These are phyloP conservation scores for Erucastrum elatum DNA, from an alignment of 345 rosid species.

Conservation along the genomic window DNA sequence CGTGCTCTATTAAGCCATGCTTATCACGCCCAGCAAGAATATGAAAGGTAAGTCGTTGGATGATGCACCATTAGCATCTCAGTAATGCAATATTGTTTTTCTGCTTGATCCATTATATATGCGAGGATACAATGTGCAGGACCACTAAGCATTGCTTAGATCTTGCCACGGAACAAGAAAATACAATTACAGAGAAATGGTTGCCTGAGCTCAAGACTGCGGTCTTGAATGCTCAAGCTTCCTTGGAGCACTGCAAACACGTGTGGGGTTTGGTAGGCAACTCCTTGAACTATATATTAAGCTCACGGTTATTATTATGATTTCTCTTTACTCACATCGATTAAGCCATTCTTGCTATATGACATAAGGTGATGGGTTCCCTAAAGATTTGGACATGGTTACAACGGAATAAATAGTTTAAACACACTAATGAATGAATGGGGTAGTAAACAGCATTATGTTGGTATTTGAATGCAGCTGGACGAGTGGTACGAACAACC, in stretches of 20 bases:
- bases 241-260: conserved; percentile 75
- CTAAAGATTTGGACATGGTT: not conserved
- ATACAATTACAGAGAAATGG: conserved; percentile 70
- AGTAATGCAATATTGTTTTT: not conserved
- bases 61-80: not conserved
- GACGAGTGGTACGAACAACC: conserved; percentile 99
- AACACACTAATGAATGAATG: not conserved
- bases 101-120: conserved; percentile 6
- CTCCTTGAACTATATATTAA: not conserved
- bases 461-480: conserved; percentile 50
- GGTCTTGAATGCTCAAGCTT: conserved; percentile 61
- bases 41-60: conserved; percentile 58
- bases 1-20: conserved; percentile 73
- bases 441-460: not conserved
- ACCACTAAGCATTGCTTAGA: conserved; percentile 68
- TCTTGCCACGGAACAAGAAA: conserved; percentile 84
- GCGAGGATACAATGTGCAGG: conserved; percentile 46
- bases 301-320: not conserved
- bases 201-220: conserved; percentile 80
- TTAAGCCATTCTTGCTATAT: not conserved
- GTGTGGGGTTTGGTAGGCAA: conserved; percentile 78
- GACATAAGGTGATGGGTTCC: not conserved
- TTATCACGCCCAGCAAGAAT: conserved; percentile 76
- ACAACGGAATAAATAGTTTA: not conserved
- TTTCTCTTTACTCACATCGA: not conserved